Conservation (phyloP, 2,329 filamentous ascomycete genomes). For the Juglanconis sp. region DNA sequence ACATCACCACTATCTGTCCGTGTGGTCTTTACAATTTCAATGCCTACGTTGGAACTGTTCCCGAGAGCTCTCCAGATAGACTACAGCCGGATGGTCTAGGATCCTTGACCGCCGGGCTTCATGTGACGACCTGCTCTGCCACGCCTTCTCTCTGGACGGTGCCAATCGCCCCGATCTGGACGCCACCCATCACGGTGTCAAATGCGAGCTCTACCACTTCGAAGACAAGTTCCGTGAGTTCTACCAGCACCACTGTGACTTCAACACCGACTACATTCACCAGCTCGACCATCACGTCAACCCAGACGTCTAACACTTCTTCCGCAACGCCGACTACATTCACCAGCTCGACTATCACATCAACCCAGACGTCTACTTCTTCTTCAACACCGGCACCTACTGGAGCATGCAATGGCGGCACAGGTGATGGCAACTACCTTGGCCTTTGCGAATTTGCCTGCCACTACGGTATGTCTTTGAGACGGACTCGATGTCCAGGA, state of each 20-base stretch:
- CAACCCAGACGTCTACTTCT: neutral
- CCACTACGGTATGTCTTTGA: slow-evolving; percentile 6
- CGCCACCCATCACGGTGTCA: slow-evolving; percentile 5
- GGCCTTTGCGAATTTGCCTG: slow-evolving; percentile 21
- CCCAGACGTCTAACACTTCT: neutral
- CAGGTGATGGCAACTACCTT: slow-evolving; percentile 15
- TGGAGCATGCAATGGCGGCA: slow-evolving; percentile 14
- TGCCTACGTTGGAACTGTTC: slow-evolving; percentile 50
- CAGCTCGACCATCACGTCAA: neutral
- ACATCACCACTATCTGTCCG: slow-evolving; percentile 45
- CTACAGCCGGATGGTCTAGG: slow-evolving; percentile 33
- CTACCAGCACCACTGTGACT: neutral
- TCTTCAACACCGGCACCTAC: neutral
- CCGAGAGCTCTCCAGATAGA: slow-evolving; percentile 32
- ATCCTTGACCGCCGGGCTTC: slow-evolving; percentile 26
- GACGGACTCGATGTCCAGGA: no score
- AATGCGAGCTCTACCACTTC: slow-evolving; percentile 21
- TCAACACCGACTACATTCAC: neutral
- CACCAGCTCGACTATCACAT: neutral
- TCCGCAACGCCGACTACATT: neutral
- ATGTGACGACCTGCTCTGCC: slow-evolving; percentile 26
- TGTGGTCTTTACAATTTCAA: slow-evolving; percentile 58
- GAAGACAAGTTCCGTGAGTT: slow-evolving; percentile 21
- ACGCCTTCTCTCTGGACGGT: slow-evolving; percentile 18
- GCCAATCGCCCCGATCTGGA: slow-evolving; percentile 22